Percentiles rank a stretch among this genome's conserved stretches.
These are phyloP conservation scores for Plasmodium cynomolgi DNA, from an alignment of 169 alveolate genomes.

Conservation along the genomic window DNA sequence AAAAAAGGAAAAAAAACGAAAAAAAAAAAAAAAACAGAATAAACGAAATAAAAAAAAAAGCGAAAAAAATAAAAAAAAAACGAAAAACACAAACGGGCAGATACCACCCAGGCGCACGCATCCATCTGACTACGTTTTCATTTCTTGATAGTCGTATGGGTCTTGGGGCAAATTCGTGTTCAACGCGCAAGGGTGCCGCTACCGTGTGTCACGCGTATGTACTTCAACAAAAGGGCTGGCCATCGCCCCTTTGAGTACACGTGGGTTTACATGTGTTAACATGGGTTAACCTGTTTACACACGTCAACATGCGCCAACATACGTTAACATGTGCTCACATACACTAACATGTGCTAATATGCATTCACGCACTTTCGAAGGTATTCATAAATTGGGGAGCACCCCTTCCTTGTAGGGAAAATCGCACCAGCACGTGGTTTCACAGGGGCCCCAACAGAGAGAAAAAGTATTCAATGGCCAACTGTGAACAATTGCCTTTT, in stretches of 20 bases:
- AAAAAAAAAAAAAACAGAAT: not conserved
- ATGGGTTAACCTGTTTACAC: not conserved
- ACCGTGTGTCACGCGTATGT: not conserved
- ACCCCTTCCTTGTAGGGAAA: not conserved
- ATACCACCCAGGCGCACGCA: not conserved
- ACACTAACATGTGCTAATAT: no score
- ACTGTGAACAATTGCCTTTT: not conserved
- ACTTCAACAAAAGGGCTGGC: not conserved
- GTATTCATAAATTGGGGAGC: not conserved
- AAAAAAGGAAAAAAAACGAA: not conserved
- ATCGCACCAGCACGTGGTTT: constrained; percentile 1
- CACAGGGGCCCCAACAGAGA: not conserved
- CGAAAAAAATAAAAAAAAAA: not conserved
- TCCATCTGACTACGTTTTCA: not conserved
- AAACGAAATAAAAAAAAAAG: not conserved
- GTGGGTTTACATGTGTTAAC: not conserved
- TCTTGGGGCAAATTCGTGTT: not conserved
- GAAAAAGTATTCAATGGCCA: not conserved
- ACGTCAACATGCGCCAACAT: no score
- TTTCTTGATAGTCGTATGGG: not conserved
- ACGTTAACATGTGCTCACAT: not conserved
- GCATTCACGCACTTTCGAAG: not conserved
- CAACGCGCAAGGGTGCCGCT: not conserved
- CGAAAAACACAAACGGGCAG: not conserved
- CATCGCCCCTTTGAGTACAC: not conserved